Evolutionary conservation across 2,329 filamentous ascomycete genomes (phyloP).

Genomic region (Aspergillus fischeri): DNA sequence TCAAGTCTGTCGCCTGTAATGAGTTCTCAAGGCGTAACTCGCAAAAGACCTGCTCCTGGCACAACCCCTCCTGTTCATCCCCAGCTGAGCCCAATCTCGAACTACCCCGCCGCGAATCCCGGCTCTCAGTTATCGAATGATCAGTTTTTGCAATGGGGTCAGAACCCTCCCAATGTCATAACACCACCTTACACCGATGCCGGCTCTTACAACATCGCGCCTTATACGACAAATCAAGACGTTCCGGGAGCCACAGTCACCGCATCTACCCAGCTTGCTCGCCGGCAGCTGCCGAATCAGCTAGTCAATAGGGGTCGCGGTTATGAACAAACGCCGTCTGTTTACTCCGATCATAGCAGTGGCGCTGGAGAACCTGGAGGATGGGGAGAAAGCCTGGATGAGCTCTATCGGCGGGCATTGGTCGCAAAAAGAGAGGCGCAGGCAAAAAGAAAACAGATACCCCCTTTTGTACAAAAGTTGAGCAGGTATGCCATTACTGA

Average conservation of each 20-base stretch:
- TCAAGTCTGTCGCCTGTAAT: conserved; percentile 22
- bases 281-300: conserved; percentile 37
- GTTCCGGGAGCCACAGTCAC: conserved; percentile 45
- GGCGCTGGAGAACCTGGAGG: conserved; percentile 33
- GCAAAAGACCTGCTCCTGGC: conserved; percentile 73
- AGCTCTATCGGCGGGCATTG: conserved; percentile 73
- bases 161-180: conserved; percentile 32
- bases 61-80: conserved; percentile 60
- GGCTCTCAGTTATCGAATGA: conserved; percentile 46
- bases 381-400: conserved; percentile 64
- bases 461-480: conserved; percentile 94
- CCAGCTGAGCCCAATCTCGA: conserved; percentile 49
- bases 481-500: conserved; percentile 67
- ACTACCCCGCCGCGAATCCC: conserved; percentile 40
- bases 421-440: conserved; percentile 83
- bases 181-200: conserved; percentile 35
- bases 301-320: conserved; percentile 34
- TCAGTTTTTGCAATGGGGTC: conserved; percentile 54
- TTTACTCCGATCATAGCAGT: conserved; percentile 26
- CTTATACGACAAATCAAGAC: conserved; percentile 45
- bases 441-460: conserved; percentile 89
- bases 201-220: conserved; percentile 33
- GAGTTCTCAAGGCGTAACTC: conserved; percentile 42
- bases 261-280: conserved; percentile 40
- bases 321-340: conserved; percentile 34